Percentiles rank a stretch among this genome's conserved stretches.
Conservation (phyloP, 805 yeast genomes). For the Spathaspora boniae region DNA sequence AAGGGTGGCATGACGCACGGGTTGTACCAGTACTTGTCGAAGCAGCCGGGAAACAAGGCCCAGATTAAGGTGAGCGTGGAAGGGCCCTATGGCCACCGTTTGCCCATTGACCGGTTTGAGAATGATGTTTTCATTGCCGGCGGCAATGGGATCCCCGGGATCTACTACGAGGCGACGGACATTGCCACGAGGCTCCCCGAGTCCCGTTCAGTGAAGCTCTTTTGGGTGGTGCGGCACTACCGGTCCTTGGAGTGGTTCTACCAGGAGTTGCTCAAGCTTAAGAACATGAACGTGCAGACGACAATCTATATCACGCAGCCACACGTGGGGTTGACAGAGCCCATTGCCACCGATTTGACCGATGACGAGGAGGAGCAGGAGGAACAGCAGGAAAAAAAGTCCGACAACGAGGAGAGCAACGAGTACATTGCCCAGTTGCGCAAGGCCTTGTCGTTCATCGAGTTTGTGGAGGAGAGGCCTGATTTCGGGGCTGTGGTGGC, state of each 20-base stretch:
- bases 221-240: slow-evolving; percentile 63
- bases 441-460: slow-evolving; percentile 4
- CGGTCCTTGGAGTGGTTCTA: slow-evolving; percentile 47
- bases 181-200: slow-evolving; percentile 10
- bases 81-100: slow-evolving; percentile 47
- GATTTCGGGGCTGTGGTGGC: slow-evolving; percentile 28
- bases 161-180: slow-evolving; percentile 36
- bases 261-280: slow-evolving; percentile 33
- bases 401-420: slow-evolving; percentile 8
- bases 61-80: slow-evolving; percentile 34
- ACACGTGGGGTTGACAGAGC: slow-evolving; percentile 7
- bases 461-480: slow-evolving; percentile 37
- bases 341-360: slow-evolving; percentile 2
- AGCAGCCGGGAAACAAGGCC: slow-evolving; percentile 24
- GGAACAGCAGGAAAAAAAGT: slow-evolving; percentile 6
- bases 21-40: slow-evolving; percentile 23
- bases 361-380: slow-evolving; percentile 9
- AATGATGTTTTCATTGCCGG: slow-evolving; percentile 63
- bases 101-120: slow-evolving; percentile 47
- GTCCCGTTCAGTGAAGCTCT: slow-evolving; percentile 32
- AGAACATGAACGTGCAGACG: slow-evolving; percentile 20
- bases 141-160: slow-evolving; percentile 71
- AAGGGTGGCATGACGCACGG: slow-evolving; percentile 53
- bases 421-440: slow-evolving; percentile 28
- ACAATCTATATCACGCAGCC: slow-evolving; percentile 28